Percentiles rank a stretch among this genome's conserved stretches.
phyloP scores from a whole-genome alignment of 257 asterid genomes.

The Solanum piurae region DNA sequence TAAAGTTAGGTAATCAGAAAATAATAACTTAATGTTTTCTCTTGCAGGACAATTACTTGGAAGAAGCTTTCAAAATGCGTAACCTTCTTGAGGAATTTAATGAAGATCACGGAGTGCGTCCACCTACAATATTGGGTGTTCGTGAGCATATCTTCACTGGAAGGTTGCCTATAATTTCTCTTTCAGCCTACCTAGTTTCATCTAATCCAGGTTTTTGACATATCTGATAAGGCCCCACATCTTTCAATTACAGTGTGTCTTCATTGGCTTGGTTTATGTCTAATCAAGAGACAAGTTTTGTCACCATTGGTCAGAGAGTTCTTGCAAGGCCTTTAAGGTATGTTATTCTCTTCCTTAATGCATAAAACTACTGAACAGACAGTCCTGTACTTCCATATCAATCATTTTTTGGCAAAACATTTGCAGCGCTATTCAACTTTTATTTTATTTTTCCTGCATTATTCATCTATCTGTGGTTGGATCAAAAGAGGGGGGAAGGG shows the following conservation, averaged over 20 bases:
- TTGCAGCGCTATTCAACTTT: not conserved
- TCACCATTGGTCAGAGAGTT: conserved; percentile 98
- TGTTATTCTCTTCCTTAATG: conserved; percentile 14
- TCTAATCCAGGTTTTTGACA: not conserved
- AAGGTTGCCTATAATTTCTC: conserved; percentile 37
- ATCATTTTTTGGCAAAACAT: not conserved
- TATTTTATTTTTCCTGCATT: not conserved
- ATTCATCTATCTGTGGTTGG: not conserved
- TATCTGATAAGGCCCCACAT: conserved; percentile 11
- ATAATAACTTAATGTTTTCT: conserved; percentile 3
- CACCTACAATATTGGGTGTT: conserved; percentile 90
- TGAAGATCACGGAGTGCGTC: conserved; percentile 95
- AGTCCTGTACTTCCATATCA: not conserved
- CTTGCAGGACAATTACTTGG: conserved; percentile 84
- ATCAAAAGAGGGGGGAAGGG: not conserved
- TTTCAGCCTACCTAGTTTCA: not conserved
- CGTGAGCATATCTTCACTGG: conserved; percentile 98
- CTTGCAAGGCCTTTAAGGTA: conserved; percentile 96
- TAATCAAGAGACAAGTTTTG: conserved; percentile 96
- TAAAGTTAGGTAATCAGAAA: not conserved
- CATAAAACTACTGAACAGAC: not conserved
- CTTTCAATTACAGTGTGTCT: conserved; percentile 69
- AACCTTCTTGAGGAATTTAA: conserved; percentile 91
- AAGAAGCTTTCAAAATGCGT: conserved; percentile 98
- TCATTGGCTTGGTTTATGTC: conserved; percentile 99